A percentile compares a stretch with the other conserved stretches of the same genome.
phyloP scores from a whole-genome alignment of 208 protist genomes.

The Leishmania amazonensis region DNA sequence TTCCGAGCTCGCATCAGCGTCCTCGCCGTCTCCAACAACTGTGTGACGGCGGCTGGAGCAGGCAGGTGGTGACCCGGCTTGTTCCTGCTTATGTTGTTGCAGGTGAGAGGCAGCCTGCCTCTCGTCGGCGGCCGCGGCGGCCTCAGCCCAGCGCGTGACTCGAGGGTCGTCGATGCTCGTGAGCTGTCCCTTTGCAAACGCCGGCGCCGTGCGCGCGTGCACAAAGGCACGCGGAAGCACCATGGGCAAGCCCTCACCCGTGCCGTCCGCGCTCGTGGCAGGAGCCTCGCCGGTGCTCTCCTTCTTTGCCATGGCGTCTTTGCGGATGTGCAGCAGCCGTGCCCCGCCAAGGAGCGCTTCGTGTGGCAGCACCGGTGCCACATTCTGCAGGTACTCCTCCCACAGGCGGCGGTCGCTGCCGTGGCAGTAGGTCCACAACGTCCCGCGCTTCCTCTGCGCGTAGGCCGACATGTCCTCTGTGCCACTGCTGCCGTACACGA shows the following conservation, averaged over 20 bases:
- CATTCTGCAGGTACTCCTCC: slow-evolving; percentile 80
- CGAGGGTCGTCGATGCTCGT: slow-evolving; percentile 18
- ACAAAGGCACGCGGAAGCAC: slow-evolving; percentile 61
- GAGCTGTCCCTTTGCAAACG: slow-evolving; percentile 68
- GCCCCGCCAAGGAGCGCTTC: slow-evolving; percentile 68
- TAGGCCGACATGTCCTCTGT: slow-evolving; percentile 6
- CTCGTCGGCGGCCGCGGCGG: background rate
- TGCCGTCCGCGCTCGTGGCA: background rate
- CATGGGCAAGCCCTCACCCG: slow-evolving; percentile 33
- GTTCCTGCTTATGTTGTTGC: background rate
- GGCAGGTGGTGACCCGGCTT: background rate
- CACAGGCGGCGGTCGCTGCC: slow-evolving; percentile 82
- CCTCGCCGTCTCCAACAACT: too few species aligned
- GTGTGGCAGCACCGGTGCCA: slow-evolving; percentile 74
- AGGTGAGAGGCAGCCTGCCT: background rate
- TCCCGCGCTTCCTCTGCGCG: slow-evolving; percentile 9
- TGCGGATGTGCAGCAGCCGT: slow-evolving; percentile 17
- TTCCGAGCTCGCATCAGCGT: background rate
- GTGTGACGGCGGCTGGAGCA: slow-evolving; percentile 4
- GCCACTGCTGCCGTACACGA: slow-evolving; percentile 55
- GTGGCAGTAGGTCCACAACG: slow-evolving; percentile 85
- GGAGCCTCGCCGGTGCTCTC: background rate
- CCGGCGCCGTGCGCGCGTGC: slow-evolving; percentile 46
- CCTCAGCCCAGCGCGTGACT: slow-evolving; percentile 19
- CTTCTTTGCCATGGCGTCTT: slow-evolving; percentile 2